Base-by-base conservation (phyloP, 176 grass and related monocot genomes). In the Alopecurus myosuroides region DNA sequence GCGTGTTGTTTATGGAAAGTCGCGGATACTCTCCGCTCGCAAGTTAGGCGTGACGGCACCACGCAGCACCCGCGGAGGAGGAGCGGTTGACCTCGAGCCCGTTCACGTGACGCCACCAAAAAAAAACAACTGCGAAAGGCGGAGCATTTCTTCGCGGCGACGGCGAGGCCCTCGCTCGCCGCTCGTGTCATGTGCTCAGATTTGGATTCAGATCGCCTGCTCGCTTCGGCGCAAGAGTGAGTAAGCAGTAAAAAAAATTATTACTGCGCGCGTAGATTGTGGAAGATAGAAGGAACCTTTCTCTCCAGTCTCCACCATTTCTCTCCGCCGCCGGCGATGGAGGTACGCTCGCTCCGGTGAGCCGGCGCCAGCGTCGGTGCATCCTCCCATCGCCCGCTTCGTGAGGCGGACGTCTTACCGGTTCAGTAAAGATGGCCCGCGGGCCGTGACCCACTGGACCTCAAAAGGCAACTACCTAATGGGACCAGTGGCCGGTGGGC, bases 11-110 rank as follows among this genome's bases (percentile, higher is more conserved):
- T 74, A 74, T 48, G 70, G 70, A 3, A 74, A 48, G 70, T 30
- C 8, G 8, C 15, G 7, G 69, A 36, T 66, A 44, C 39, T 72
- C 25, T 26, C n/a, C n/a, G 3, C 42, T 30, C 7, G 19, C 4
- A 41, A 48, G 70, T 74, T 74, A 5, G 70, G 70, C 70, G 70
- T 74, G 70, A 74, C 70, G 70, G 25, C 70, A 74, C 70, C 42
- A 17, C 20, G 52, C 51, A 0, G 52, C 20, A n/a, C n/a, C n/a
- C n/a, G n/a, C n/a, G 51, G 58, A 28, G 58, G 53, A 12, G 56
- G 61, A 20, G 63, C 1, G 6, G 66, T 39, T 70, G 66, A 70
- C 66, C 4, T 70, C 30, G 6, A 2, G 3, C 1, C 35, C 66
- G 35, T 11, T 37, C 67, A 70, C 67, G 67, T 70, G 37, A 42